Evolutionary conservation across 192 early-diverging fungal species (phyloP).

Genomic region (Radiomyces spectabilis): DNA sequence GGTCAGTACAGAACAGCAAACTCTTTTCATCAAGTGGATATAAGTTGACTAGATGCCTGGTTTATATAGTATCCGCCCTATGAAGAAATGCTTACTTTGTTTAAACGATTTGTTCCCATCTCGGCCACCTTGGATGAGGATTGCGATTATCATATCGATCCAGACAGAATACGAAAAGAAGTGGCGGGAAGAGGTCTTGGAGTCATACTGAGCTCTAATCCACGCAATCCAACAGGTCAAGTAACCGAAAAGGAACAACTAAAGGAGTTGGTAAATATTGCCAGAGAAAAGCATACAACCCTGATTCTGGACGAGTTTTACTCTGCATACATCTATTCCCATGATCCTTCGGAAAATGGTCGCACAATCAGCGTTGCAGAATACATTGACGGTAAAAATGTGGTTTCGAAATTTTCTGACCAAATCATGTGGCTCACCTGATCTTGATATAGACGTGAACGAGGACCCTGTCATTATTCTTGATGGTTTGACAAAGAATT

Average conservation of each 20-base stretch:
- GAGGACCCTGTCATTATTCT: constrained; percentile 38
- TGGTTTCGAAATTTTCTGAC: background rate
- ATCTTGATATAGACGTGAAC: constrained; percentile 40
- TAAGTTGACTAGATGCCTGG: too few relatives aligned
- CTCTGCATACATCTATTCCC: constrained; percentile 38
- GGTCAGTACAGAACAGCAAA: too few relatives aligned
- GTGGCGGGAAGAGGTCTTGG: constrained; percentile 35
- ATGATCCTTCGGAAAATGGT: constrained; percentile 25
- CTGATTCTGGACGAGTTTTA: constrained; percentile 49
- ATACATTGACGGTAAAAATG: constrained; percentile 22
- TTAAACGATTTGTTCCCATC: constrained; percentile 43
- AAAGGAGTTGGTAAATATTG: constrained; percentile 31
- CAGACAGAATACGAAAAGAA: constrained; percentile 31
- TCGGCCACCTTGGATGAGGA: constrained; percentile 39
- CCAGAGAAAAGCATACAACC: constrained; percentile 32
- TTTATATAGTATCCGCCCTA: constrained; percentile 18
- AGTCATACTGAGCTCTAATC: constrained; percentile 39
- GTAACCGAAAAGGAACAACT: constrained; percentile 37
- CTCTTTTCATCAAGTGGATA: too few relatives aligned
- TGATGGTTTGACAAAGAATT: constrained; percentile 39
- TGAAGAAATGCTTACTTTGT: constrained; percentile 30
- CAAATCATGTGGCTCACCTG: too few relatives aligned
- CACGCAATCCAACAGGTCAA: constrained; percentile 45
- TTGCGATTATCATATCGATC: constrained; percentile 32
- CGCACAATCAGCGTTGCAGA: constrained; percentile 31